Conservation (phyloP, 768 basidiomycete genomes). For the Lactifluus piperatus region DNA sequence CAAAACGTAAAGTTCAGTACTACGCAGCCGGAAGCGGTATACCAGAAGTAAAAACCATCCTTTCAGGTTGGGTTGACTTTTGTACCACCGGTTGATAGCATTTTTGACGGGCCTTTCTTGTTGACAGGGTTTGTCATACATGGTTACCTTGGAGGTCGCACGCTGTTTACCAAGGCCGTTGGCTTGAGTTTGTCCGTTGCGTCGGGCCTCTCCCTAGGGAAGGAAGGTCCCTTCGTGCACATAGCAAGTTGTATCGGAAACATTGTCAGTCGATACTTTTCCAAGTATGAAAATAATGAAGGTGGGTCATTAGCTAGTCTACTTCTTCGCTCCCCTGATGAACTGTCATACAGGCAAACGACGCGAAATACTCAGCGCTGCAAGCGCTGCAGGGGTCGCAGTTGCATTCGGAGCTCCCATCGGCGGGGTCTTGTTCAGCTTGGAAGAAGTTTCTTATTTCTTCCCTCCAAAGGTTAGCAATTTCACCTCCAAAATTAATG, state of each 20-base stretch:
- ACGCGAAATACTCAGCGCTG: constrained; percentile 90
- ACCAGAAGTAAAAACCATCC: constrained; percentile 92
- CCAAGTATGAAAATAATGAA: constrained; percentile 94
- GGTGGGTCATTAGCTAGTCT: constrained; percentile 31
- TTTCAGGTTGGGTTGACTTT: constrained; percentile 50
- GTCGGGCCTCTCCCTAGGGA: constrained; percentile 80
- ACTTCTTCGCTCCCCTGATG: not conserved
- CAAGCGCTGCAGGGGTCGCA: constrained; percentile 94
- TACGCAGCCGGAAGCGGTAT: constrained; percentile 97
- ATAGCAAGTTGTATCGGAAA: constrained; percentile 92
- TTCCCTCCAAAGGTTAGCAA: constrained; percentile 79
- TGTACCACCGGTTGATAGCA: not conserved
- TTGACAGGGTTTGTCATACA: constrained; percentile 85
- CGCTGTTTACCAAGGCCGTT: constrained; percentile 81
- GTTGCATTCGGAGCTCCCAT: constrained; percentile 97
- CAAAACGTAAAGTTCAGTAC: constrained; percentile 67
- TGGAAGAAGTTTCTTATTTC: constrained; percentile 95
- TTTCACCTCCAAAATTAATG: not conserved
- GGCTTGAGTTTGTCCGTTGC: constrained; percentile 88
- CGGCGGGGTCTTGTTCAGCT: constrained; percentile 83
- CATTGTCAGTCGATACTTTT: constrained; percentile 76
- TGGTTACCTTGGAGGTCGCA: constrained; percentile 88
- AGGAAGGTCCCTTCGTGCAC: constrained; percentile 81
- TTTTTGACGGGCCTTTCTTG: constrained; percentile 10
- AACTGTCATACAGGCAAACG: constrained; percentile 58